These are phyloP conservation scores for Fragosphaeria purpurea DNA, from an alignment of 2,329 filamentous ascomycete species.

Conservation along the genomic window DNA sequence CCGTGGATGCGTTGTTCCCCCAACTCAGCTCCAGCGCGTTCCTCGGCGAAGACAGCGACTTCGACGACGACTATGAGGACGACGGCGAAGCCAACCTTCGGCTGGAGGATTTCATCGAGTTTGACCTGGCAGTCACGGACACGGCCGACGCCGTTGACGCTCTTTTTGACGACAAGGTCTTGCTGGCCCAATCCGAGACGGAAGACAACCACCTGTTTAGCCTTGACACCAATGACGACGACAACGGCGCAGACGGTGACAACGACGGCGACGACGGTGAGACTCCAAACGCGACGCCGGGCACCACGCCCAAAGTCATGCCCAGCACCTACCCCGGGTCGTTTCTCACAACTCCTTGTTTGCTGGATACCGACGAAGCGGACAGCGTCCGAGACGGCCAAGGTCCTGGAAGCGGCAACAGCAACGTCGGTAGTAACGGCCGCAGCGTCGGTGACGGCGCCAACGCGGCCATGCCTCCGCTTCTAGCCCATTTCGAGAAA, in stretches of 20 bases:
- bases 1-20: conserved; percentile 67
- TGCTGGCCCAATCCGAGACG: not conserved
- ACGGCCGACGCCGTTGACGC: conserved; percentile 2
- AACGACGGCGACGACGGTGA: conserved; percentile 37
- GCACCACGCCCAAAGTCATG: not conserved
- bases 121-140: conserved; percentile 38
- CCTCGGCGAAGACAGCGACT: conserved; percentile 40
- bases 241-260: conserved; percentile 41
- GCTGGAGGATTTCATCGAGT: conserved; percentile 64
- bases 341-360: too few species aligned
- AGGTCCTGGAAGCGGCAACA: too few species aligned
- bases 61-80: conserved; percentile 44
- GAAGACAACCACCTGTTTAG: conserved; percentile 2
- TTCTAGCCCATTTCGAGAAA: conserved; percentile 58
- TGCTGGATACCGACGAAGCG: too few species aligned
- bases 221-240: conserved; percentile 32
- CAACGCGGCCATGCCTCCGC: conserved; percentile 33
- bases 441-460: conserved; percentile 30
- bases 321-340: not conserved
- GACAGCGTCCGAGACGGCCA: too few species aligned
- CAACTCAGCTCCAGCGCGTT: conserved; percentile 49
- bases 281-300: conserved; percentile 33
- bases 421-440: not conserved
- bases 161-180: conserved; percentile 2
- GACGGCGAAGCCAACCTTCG: conserved; percentile 55